A percentile compares a stretch with the other conserved stretches of the same genome.
Evolutionary conservation across 2,329 filamentous ascomycete genomes (phyloP).

Genomic region (Pseudogymnoascus sp.): DNA sequence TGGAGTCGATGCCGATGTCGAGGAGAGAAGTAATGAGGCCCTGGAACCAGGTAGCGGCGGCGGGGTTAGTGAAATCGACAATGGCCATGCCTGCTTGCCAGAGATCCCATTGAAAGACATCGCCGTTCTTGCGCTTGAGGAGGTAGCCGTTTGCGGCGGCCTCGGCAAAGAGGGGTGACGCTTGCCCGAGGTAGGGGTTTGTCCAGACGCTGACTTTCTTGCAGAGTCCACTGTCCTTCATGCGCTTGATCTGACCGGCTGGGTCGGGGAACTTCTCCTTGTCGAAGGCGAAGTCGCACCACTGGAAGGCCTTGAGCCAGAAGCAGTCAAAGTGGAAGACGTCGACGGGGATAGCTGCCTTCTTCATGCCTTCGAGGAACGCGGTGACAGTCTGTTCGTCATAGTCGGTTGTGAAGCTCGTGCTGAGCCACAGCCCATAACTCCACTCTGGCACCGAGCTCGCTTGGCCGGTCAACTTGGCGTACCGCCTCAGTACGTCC

Average conservation of each 20-base stretch:
- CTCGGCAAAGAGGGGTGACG: slow-evolving; percentile 49
- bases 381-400: slow-evolving; percentile 49
- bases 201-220: slow-evolving; percentile 51
- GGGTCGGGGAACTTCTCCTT: slow-evolving; percentile 51
- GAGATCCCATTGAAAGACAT: slow-evolving; percentile 56
- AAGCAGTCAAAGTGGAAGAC: slow-evolving; percentile 60
- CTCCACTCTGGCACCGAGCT: slow-evolving; percentile 64
- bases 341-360: slow-evolving; percentile 48
- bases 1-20: slow-evolving; percentile 51
- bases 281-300: slow-evolving; percentile 57
- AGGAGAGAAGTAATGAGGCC: slow-evolving; percentile 46
- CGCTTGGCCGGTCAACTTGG: slow-evolving; percentile 58
- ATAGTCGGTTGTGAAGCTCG: slow-evolving; percentile 57
- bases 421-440: slow-evolving; percentile 69
- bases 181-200: slow-evolving; percentile 54
- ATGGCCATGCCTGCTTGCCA: slow-evolving; percentile 59
- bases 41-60: slow-evolving; percentile 48
- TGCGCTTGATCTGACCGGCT: slow-evolving; percentile 42
- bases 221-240: slow-evolving; percentile 43
- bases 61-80: slow-evolving; percentile 56
- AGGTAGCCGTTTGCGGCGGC: slow-evolving; percentile 51
- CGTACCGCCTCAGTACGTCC: slow-evolving; percentile 61
- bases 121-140: slow-evolving; percentile 50
- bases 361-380: slow-evolving; percentile 52
- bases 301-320: slow-evolving; percentile 57